These are phyloP conservation scores for Cladobotryum protrusum DNA, from an alignment of 2,329 filamentous ascomycete genomes.

Conservation along the genomic window DNA sequence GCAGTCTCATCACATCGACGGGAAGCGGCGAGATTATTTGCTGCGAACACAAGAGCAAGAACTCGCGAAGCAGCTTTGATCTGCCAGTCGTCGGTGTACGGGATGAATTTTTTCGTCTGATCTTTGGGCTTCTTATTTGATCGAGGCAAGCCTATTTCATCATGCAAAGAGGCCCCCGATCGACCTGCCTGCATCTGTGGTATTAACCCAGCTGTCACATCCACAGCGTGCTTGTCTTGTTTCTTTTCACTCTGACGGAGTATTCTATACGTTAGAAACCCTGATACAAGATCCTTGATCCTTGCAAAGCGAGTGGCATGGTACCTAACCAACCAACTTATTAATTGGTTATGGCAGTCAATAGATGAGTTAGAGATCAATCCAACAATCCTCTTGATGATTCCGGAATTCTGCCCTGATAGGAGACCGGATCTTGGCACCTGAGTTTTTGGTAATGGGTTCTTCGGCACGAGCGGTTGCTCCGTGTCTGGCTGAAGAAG, in stretches of 20 bases:
- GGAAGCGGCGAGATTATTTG: constrained; percentile 56
- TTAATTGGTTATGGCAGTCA: constrained; percentile 69
- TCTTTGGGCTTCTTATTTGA: constrained; percentile 50
- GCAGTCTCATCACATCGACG: constrained; percentile 27
- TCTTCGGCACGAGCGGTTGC: constrained; percentile 2
- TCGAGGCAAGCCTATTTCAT: constrained; percentile 57
- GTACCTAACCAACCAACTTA: constrained; percentile 71
- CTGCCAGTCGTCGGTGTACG: constrained; percentile 85
- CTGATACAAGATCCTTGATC: constrained; percentile 68
- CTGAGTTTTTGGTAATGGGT: constrained; percentile 15
- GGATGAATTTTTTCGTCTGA: constrained; percentile 44
- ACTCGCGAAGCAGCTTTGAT: constrained; percentile 73
- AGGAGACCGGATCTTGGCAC: constrained; percentile 35
- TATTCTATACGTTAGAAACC: constrained; percentile 77
- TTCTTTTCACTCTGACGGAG: constrained; percentile 64
- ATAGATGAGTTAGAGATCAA: constrained; percentile 69
- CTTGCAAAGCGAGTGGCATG: constrained; percentile 61
- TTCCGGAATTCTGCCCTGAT: constrained; percentile 68
- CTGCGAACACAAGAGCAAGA: constrained; percentile 73
- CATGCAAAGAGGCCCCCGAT: constrained; percentile 65
- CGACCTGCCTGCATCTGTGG: constrained; percentile 65
- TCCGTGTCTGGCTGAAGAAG: constrained; percentile 28
- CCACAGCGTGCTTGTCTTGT: constrained; percentile 46
- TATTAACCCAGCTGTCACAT: constrained; percentile 61
- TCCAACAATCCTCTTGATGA: constrained; percentile 79